These are phyloP conservation scores for Leucocoprinus sp. DNA, from an alignment of 768 basidiomycete species.

Conservation along the genomic window DNA sequence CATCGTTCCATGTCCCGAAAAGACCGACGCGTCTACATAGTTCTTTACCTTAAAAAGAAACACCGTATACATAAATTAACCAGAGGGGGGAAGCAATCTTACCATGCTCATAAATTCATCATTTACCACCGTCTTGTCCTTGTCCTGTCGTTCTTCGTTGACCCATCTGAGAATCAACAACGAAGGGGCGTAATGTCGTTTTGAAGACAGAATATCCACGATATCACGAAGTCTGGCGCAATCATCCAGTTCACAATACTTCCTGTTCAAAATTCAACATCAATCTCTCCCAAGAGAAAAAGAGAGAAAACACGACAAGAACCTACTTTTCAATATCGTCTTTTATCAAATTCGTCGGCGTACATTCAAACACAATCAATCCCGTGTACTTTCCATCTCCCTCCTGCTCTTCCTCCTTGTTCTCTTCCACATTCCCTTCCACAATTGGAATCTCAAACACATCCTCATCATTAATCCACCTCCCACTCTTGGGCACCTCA, in stretches of 20 bases:
- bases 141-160: conserved; percentile 29
- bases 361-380: conserved; percentile 68
- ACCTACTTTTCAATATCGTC: conserved; percentile 70
- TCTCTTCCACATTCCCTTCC: not conserved
- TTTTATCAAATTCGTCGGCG: conserved; percentile 49
- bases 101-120: conserved; percentile 60
- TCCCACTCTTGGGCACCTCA: conserved; percentile 53
- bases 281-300: not conserved
- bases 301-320: conserved; percentile 14
- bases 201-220: conserved; percentile 41
- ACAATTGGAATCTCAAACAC: conserved; percentile 54
- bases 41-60: conserved; percentile 49
- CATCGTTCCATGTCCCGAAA: conserved; percentile 37
- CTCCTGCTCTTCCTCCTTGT: conserved; percentile 33
- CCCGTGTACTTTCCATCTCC: conserved; percentile 57
- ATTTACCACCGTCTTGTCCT: conserved; percentile 20
- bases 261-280: conserved; percentile 29
- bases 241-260: conserved; percentile 67
- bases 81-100: conserved; percentile 6
- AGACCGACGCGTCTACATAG: conserved; percentile 33
- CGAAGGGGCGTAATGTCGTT: conserved; percentile 55
- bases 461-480: conserved; percentile 50
- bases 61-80: not conserved
- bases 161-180: conserved; percentile 55
- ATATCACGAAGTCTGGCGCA: conserved; percentile 63